Evolutionary conservation across 441 rosid genomes (phyloP), one percentile per base, ranked within the genome.

Genomic region (Pelargonium australe): DNA sequence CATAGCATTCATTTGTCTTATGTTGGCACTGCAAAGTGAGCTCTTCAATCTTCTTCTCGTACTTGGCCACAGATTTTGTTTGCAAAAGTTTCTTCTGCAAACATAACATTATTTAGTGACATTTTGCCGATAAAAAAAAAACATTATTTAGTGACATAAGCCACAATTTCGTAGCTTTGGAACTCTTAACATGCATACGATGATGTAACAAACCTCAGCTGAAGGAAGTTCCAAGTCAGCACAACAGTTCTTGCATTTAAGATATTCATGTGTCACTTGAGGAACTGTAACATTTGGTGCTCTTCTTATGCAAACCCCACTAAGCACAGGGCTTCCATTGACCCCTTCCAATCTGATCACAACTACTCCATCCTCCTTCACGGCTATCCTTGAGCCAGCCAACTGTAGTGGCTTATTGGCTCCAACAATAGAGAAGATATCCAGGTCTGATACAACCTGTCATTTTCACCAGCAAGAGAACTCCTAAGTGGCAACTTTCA

Each of bases 361-460:
- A 28, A 90, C 63, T 73, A 77, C 31, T 14, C 94, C 91, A 66
- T 89, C 87, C 71, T 80, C 85, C 86, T 78, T 81, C 55, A 90
- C 92, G 13, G 76, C 37, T 58, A 85, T 87, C 82, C 89, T 86
- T 43, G 77, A 75, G 74, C 86, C 91, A 82, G 83, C 89, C 69
- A 92, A 79, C 74, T 88, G 81, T 67, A 92, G 76, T 55, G 96
- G 95, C 70, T 83, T 90, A 70, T 92, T 90, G 19, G 94, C 86
- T 51, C 95, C 98, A 73, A 89, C 96, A 62, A 90, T 72, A 5
- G 87, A 79, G 82, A 84, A 92, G 72, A 90, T 81, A 81, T 92
- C 96, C 60, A 92, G 84, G 68, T 92, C 91, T 10, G 96, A 82
- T 23, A 90, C 70, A 16, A 90, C 88, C 98, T 92, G 88, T 73